These are phyloP conservation scores for Tricholoma flavovirens DNA, from an alignment of 768 basidiomycete species.

Conservation along the genomic window DNA sequence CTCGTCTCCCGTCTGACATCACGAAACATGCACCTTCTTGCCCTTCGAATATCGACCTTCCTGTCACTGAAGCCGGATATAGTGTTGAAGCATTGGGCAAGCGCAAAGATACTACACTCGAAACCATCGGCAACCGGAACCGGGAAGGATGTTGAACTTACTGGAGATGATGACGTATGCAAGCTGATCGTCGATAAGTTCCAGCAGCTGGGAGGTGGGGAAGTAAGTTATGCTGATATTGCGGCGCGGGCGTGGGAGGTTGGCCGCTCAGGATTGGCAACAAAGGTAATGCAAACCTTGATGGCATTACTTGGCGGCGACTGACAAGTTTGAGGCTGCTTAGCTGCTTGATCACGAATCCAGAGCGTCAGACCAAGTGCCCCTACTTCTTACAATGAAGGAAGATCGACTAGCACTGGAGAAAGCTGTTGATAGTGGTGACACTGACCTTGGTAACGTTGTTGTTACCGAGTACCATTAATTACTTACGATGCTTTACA, in stretches of 20 bases:
- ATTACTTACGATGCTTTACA: slow-evolving; percentile 24
- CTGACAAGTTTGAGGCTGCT: background rate
- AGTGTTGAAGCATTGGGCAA: slow-evolving; percentile 95
- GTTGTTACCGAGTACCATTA: slow-evolving; percentile 6
- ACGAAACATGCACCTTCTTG: slow-evolving; percentile 86
- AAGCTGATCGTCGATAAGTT: slow-evolving; percentile 87
- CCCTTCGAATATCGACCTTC: slow-evolving; percentile 83
- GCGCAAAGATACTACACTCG: slow-evolving; percentile 79
- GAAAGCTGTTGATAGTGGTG: slow-evolving; percentile 92
- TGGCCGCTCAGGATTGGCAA: slow-evolving; percentile 39
- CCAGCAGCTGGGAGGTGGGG: slow-evolving; percentile 66
- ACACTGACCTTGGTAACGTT: slow-evolving; percentile 79
- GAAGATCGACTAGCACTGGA: slow-evolving; percentile 82
- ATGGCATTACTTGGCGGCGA: background rate
- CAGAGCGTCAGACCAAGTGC: slow-evolving; percentile 87
- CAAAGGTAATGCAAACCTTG: slow-evolving; percentile 51
- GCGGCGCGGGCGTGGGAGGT: slow-evolving; percentile 80
- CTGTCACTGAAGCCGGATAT: slow-evolving; percentile 78
- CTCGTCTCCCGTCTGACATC: slow-evolving; percentile 80
- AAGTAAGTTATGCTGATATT: slow-evolving; percentile 92
- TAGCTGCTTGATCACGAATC: slow-evolving; percentile 91
- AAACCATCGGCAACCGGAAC: slow-evolving; percentile 50
- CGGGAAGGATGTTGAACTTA: slow-evolving; percentile 48
- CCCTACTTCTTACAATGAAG: slow-evolving; percentile 89
- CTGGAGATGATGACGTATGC: slow-evolving; percentile 76